A percentile compares a stretch with the other conserved stretches of the same genome.
These are phyloP conservation scores for Teunomyces aglyptinius DNA, from an alignment of 805 yeast species.

Conservation along the genomic window DNA sequence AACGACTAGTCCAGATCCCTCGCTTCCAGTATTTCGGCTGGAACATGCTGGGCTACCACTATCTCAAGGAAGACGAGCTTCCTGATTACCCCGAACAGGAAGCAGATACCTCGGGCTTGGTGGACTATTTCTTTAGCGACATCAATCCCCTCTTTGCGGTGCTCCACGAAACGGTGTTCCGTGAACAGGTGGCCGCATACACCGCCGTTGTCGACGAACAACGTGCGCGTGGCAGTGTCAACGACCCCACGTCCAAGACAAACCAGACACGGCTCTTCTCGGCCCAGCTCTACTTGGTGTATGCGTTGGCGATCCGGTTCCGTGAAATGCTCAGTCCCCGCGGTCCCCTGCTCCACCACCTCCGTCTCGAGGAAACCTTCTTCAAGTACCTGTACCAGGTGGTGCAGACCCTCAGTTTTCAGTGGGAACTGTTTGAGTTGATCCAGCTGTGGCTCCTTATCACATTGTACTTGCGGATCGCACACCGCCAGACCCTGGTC, in stretches of 20 bases:
- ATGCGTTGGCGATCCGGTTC: constrained; percentile 52
- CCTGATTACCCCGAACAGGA: constrained; percentile 32
- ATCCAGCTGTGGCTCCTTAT: constrained; percentile 42
- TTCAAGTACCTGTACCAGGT: constrained; percentile 35
- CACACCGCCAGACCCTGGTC: constrained; percentile 40
- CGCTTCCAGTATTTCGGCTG: constrained; percentile 63
- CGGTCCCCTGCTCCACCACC: constrained; percentile 26
- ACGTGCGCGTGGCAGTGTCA: constrained; percentile 11
- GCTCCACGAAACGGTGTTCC: constrained; percentile 52
- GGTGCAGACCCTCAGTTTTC: constrained; percentile 32
- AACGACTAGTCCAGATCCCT: constrained; percentile 42
- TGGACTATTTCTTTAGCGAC: constrained; percentile 45
- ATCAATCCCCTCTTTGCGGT: constrained; percentile 55
- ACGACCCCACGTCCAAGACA: constrained; percentile 20
- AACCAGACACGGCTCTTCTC: constrained; percentile 47
- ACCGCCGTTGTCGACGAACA: constrained; percentile 10
- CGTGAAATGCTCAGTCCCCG: constrained; percentile 37
- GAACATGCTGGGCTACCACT: constrained; percentile 62
- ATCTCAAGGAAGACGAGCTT: constrained; percentile 32
- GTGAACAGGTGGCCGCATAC: constrained; percentile 44
- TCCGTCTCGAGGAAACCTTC: constrained; percentile 31
- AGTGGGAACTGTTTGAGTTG: constrained; percentile 44
- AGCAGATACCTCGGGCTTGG: constrained; percentile 16
- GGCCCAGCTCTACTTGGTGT: constrained; percentile 49
- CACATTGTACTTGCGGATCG: constrained; percentile 32